A percentile compares a stretch with the other conserved stretches of the same genome.
Evolutionary conservation across 2,329 filamentous ascomycete species (phyloP).

Genomic region (Parascedosporium putredinis): DNA sequence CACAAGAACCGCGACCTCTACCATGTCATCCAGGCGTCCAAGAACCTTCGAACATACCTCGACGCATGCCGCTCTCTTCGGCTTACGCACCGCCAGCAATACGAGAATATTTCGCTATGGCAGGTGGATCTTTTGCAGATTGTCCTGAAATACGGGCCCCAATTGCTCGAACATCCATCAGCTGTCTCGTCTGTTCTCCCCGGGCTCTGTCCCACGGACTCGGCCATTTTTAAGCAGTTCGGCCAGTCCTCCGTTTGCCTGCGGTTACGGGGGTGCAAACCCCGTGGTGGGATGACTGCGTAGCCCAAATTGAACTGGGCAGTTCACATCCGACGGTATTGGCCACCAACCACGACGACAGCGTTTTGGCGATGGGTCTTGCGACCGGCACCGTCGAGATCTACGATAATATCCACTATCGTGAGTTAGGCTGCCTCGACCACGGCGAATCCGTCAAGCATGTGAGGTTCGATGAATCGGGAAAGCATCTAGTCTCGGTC

Average conservation of each 20-base stretch:
- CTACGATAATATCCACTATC: neutral
- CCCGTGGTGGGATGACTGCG: neutral
- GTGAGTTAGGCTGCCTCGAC: neutral
- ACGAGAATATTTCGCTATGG: neutral
- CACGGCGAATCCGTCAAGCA: neutral
- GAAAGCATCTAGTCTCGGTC: neutral
- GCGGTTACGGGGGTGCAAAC: neutral
- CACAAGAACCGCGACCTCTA: neutral
- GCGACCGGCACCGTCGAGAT: neutral
- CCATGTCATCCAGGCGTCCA: neutral
- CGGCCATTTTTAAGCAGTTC: neutral
- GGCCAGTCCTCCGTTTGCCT: neutral
- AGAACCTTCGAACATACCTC: neutral
- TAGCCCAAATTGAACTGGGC: neutral
- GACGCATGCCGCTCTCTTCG: neutral
- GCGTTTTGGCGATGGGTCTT: neutral
- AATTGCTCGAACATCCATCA: neutral
- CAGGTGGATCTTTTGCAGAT: neutral
- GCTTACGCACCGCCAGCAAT: neutral
- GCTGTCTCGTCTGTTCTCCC: neutral
- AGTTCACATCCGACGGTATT: neutral
- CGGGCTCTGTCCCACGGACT: neutral
- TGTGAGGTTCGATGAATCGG: neutral
- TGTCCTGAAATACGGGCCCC: neutral
- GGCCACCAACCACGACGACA: neutral